Base-by-base conservation (phyloP, 2,329 filamentous ascomycete species). In the Neopestalotiopsis sp. region DNA sequence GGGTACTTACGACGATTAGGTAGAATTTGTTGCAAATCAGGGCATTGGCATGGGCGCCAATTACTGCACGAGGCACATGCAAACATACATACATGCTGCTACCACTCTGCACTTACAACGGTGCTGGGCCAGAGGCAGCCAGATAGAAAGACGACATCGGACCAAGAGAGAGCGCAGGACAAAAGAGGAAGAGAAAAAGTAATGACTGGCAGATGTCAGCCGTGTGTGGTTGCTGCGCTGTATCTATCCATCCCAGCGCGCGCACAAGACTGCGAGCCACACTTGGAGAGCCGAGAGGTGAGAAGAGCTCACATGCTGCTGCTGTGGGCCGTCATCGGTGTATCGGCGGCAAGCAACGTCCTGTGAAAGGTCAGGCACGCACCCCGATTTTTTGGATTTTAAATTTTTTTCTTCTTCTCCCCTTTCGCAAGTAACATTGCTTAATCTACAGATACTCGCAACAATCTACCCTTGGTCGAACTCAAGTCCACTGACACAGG, bases 301-400 rank as follows among this genome's bases (percentile, higher is more conserved):
- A 20, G 32, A 24, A 61, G 32, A 61, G 57, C 24, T 30, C 57
- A 53, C 45, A 53, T 56, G 28, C 30, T 20, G 14, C 49, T 66
- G 24, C 64, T 66, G 57, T 61, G 57, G 66, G 58, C 71, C 69
- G 71, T 72, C 61, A 65, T 70, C 66, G 69, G 66, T 70, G 68
- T 70, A 71, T 74, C 76, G 78, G 80, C 80, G 80, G 79, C 76
- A 81, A 82, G 72, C 78, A 75, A 72, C 74, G 75, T 76, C 70
- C 75, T 75, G 74, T 81, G 79, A 82, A 81, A 82, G 80, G 80
- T 76, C 75, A 72, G 71, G 70, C 32, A 42, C 7, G 67, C 59
- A 65, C 65, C 68, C 59, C 62, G 67, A 64, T 67, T 66, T 28
- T 28, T 28, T 28, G 24, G 24, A 28, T 28, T 28, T 28, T 28